These are phyloP conservation scores for Populus euphratica DNA, from an alignment of 345 rosid genomes.

Conservation along the genomic window DNA sequence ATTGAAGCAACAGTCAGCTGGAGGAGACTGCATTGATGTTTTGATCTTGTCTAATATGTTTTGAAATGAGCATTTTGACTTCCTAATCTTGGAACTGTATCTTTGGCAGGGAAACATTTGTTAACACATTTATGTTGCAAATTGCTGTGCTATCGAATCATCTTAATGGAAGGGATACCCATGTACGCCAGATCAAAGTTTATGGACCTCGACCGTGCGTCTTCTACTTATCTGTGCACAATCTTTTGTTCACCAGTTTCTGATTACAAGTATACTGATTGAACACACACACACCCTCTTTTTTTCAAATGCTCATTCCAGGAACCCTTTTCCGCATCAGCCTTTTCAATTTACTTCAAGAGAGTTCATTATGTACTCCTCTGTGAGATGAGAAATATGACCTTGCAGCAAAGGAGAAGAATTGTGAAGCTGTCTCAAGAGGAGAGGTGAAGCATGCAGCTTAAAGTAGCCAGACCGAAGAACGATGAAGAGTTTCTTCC, in stretches of 20 bases:
- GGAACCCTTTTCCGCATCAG: constrained; percentile 83
- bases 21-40: neutral
- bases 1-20: neutral
- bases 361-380: constrained; percentile 72
- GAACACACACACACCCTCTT: neutral
- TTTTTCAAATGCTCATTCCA: constrained; percentile 18
- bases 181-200: constrained; percentile 87
- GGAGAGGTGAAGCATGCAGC: neutral
- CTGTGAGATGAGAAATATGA: constrained; percentile 49
- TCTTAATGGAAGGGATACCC: constrained; percentile 86
- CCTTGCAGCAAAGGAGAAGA: neutral
- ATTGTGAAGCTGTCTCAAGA: neutral
- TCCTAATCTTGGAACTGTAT: neutral
- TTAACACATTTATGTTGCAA: constrained; percentile 86
- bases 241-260: neutral
- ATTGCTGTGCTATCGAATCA: constrained; percentile 77
- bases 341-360: constrained; percentile 80
- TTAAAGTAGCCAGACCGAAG: constrained; percentile 7
- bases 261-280: neutral
- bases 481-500: neutral
- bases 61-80: neutral
- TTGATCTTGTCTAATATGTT: neutral
- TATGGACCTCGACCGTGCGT: constrained; percentile 74
- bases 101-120: constrained; percentile 75
- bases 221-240: neutral